Conservation (phyloP, 805 yeast species). For the Myxozyma vanderwaltii region DNA sequence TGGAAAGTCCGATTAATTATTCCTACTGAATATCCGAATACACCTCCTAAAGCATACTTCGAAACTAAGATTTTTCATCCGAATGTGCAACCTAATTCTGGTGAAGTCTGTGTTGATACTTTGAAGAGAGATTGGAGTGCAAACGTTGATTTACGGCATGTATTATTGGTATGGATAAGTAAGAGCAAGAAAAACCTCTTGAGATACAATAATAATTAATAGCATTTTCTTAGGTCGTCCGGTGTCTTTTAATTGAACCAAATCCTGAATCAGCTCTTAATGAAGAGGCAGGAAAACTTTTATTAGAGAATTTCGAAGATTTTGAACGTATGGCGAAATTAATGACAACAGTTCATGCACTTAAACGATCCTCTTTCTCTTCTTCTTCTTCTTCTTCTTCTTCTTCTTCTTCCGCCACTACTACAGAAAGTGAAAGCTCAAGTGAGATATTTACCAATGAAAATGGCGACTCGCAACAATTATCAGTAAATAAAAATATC, state of each 20-base stretch:
- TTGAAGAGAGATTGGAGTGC: constrained; percentile 41
- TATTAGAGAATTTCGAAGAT: constrained; percentile 38
- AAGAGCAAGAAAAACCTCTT: too few relatives aligned
- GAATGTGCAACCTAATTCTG: constrained; percentile 39
- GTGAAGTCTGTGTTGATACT: constrained; percentile 43
- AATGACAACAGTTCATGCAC: constrained; percentile 41
- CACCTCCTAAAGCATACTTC: constrained; percentile 51
- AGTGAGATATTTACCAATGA: constrained; percentile 3
- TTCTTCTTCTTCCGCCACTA: not conserved
- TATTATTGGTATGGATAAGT: constrained; percentile 32
- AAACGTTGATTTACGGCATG: constrained; percentile 36
- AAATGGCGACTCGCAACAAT: not conserved
- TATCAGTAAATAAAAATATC: constrained; percentile 10
- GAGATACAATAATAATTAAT: too few relatives aligned
- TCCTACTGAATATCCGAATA: constrained; percentile 47
- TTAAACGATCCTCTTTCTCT: constrained; percentile 21
- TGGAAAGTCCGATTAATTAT: constrained; percentile 50
- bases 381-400: not conserved
- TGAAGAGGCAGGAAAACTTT: constrained; percentile 41
- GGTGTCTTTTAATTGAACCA: constrained; percentile 41
- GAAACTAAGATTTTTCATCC: constrained; percentile 40
- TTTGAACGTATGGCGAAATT: constrained; percentile 38
- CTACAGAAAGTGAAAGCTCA: not conserved
- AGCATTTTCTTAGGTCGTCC: constrained; percentile 38
- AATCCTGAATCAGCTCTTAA: constrained; percentile 42